These are phyloP conservation scores for Termitomyces eurrhizus DNA, from an alignment of 768 basidiomycete species.

Conservation along the genomic window DNA sequence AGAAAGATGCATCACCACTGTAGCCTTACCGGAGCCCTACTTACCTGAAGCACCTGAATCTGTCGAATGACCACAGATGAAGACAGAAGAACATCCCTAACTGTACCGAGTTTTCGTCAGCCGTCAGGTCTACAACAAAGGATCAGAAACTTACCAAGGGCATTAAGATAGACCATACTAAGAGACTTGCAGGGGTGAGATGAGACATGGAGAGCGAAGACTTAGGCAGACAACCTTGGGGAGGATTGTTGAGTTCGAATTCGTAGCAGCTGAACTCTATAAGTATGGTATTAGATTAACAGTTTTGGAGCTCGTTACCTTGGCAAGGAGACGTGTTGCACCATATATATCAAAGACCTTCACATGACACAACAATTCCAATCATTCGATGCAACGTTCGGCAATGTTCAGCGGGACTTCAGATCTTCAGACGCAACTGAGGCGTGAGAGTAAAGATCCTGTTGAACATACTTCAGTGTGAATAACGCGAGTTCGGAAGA, in stretches of 20 bases:
- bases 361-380: conserved; percentile 8
- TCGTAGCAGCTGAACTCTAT: conserved; percentile 12
- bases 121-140: neutral
- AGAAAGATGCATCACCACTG: neutral
- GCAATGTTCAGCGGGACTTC: neutral
- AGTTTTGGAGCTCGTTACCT: neutral
- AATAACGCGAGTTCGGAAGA: too few relatives aligned
- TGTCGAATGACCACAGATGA: conserved; percentile 79
- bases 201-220: neutral
- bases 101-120: conserved; percentile 26
- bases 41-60: conserved; percentile 69
- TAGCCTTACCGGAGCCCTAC: conserved; percentile 12
- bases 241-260: conserved; percentile 15
- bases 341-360: conserved; percentile 5
- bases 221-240: conserved; percentile 5
- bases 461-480: too few relatives aligned
- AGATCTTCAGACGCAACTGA: too few relatives aligned
- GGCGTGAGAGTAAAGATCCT: too few relatives aligned
- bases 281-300: neutral
- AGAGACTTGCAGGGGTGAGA: conserved; percentile 46
- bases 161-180: conserved; percentile 61
- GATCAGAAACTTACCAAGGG: conserved; percentile 36
- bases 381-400: conserved; percentile 12
- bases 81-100: conserved; percentile 59
- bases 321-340: neutral